Conservation (phyloP, 2,329 filamentous ascomycete species). For the Stagonosporopsis chrysanthemi region DNA sequence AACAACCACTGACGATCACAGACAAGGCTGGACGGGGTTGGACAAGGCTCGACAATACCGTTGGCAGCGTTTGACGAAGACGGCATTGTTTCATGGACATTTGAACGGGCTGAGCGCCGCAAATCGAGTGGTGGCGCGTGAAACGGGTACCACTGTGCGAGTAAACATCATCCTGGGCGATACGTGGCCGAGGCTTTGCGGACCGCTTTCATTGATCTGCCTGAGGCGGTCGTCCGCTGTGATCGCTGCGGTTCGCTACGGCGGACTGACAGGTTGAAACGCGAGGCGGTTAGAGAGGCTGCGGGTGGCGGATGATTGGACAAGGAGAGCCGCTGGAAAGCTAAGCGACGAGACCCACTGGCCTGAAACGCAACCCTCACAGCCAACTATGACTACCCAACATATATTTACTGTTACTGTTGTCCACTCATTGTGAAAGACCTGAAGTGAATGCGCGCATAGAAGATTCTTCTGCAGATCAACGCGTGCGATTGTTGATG, state of each 20-base stretch:
- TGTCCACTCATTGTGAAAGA: constrained; percentile 1
- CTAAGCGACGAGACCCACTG: constrained; percentile 14
- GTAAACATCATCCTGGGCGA: constrained; percentile 18
- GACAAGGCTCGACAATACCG: constrained; percentile 8
- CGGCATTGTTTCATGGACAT: constrained; percentile 42
- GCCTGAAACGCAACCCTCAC: constrained; percentile 14
- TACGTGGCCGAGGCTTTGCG: constrained; percentile 21
- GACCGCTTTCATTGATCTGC: constrained; percentile 14
- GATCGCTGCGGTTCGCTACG: constrained; percentile 22
- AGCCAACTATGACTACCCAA: constrained; percentile 10
- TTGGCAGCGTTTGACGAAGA: constrained; percentile 31
- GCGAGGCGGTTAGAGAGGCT: constrained; percentile 20
- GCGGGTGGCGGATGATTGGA: constrained; percentile 16
- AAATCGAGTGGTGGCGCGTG: constrained; percentile 27
- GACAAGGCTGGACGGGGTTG: constrained; percentile 20
- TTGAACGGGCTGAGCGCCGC: constrained; percentile 26
- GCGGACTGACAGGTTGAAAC: constrained; percentile 27
- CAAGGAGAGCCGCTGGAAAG: constrained; percentile 6
- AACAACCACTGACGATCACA: constrained; percentile 25
- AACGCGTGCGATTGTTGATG: neutral
- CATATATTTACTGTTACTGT: constrained; percentile 7
- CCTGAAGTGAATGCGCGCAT: neutral
- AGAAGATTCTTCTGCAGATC: constrained; percentile 2
- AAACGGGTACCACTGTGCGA: constrained; percentile 30
- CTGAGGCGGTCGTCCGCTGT: constrained; percentile 11